phyloP scores from a whole-genome alignment of 2,329 filamentous ascomycete genomes.

The Amylocarpus encephaloides region DNA sequence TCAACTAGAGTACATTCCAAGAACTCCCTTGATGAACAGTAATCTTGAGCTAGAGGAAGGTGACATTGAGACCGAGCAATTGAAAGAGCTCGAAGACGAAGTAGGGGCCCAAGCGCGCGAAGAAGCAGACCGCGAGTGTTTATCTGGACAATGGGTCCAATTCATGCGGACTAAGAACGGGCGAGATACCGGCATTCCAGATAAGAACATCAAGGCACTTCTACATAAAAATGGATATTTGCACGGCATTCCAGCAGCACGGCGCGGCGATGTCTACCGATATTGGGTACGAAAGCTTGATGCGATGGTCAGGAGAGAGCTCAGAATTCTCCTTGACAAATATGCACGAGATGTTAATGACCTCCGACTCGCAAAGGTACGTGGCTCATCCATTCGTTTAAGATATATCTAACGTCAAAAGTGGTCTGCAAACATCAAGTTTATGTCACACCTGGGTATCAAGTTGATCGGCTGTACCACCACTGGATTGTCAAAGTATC shows the following conservation, averaged over 20 bases:
- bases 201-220: constrained; percentile 18
- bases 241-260: constrained; percentile 22
- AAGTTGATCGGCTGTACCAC: constrained; percentile 45
- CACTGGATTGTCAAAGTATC: constrained; percentile 64
- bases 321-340: constrained; percentile 13
- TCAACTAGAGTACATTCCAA: constrained; percentile 19
- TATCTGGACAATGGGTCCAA: constrained; percentile 23
- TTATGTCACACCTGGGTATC: constrained; percentile 56
- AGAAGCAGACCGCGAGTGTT: constrained; percentile 17
- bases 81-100: constrained; percentile 23
- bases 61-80: constrained; percentile 26
- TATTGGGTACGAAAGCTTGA: constrained; percentile 26
- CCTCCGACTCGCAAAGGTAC: constrained; percentile 22
- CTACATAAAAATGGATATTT: constrained; percentile 18
- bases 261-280: constrained; percentile 29
- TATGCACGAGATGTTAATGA: constrained; percentile 20
- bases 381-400: not conserved
- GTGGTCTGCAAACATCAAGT: constrained; percentile 20
- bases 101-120: constrained; percentile 8
- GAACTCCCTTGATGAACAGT: constrained; percentile 22
- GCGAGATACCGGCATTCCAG: constrained; percentile 6
- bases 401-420: constrained; percentile 9
- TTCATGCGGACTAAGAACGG: constrained; percentile 26
- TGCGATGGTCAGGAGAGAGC: constrained; percentile 12
- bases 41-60: constrained; percentile 26